phyloP scores from a whole-genome alignment of 1,284 basidiomycete species.

The Lentinula novae-zelandiae region DNA sequence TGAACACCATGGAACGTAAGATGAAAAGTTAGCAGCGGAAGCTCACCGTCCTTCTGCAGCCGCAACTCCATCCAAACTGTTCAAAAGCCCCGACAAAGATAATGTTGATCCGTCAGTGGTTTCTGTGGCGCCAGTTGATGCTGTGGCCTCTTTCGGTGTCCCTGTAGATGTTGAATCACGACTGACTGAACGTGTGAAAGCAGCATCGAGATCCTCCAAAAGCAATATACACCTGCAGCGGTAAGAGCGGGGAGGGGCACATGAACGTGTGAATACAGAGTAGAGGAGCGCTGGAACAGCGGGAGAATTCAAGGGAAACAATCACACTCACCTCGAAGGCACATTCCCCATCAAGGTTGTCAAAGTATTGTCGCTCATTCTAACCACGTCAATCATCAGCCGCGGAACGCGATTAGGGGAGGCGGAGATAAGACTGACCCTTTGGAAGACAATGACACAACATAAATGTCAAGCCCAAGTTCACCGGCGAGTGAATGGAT shows the following conservation, averaged over 20 bases:
- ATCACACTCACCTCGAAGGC: constrained; percentile 60
- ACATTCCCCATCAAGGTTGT: constrained; percentile 81
- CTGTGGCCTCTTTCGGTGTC: constrained; percentile 46
- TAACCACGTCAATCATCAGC: constrained; percentile 23
- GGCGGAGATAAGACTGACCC: constrained; percentile 45
- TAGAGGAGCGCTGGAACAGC: background rate
- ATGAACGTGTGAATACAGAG: background rate
- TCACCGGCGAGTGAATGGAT: constrained; percentile 86
- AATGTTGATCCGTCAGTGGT: constrained; percentile 72
- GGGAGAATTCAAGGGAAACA: constrained; percentile 14
- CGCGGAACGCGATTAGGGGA: background rate
- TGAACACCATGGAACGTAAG: background rate
- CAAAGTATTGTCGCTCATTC: constrained; percentile 85
- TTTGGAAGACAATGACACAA: constrained; percentile 79
- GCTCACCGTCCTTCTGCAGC: constrained; percentile 80
- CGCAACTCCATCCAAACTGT: constrained; percentile 84
- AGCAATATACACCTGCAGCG: constrained; percentile 75
- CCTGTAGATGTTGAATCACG: constrained; percentile 78
- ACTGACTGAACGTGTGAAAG: constrained; percentile 78
- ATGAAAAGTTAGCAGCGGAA: constrained; percentile 12
- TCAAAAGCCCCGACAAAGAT: constrained; percentile 76
- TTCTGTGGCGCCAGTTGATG: constrained; percentile 36
- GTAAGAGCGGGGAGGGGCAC: constrained; percentile 12
- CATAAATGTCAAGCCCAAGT: constrained; percentile 84
- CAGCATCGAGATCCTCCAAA: constrained; percentile 84